Percentiles rank a stretch among this genome's conserved stretches.
Conservation (phyloP, 2,329 filamentous ascomycete species). For the Fusarium coicis region DNA sequence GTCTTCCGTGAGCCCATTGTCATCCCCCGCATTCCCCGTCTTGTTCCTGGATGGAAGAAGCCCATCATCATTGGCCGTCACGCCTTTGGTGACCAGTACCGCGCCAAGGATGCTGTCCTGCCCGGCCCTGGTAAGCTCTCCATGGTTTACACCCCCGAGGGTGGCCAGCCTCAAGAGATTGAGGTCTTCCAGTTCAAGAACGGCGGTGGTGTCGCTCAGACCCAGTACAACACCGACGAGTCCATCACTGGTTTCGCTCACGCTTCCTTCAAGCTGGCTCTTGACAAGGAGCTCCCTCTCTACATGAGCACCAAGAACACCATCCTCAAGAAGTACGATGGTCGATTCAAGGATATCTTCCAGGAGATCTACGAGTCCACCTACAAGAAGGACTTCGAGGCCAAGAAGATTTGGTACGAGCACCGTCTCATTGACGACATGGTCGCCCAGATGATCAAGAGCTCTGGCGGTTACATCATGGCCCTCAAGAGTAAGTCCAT, state of each 20-base stretch:
- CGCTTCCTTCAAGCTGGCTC: conserved; percentile 93
- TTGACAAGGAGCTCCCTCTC: conserved; percentile 87
- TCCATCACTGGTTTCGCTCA: conserved; percentile 96
- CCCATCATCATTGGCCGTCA: conserved; percentile 99
- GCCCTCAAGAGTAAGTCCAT: conserved; percentile 88
- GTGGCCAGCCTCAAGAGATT: conserved; percentile 83
- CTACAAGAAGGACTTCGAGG: conserved; percentile 91
- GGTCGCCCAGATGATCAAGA: conserved; percentile 99
- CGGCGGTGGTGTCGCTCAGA: conserved; percentile 88
- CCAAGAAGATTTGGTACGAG: conserved; percentile 97
- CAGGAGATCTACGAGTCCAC: conserved; percentile 91
- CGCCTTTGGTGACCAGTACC: conserved; percentile 98
- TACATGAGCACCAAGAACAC: conserved; percentile 99
- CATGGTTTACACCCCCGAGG: conserved; percentile 92
- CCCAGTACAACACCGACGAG: conserved; percentile 98
- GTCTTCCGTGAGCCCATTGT: conserved; percentile 99
- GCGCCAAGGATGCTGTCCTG: conserved; percentile 90
- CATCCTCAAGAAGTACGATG: conserved; percentile 98
- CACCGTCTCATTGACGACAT: conserved; percentile 99
- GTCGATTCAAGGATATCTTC: conserved; percentile 99
- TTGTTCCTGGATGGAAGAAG: conserved; percentile 98
- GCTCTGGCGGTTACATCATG: conserved; percentile 94
- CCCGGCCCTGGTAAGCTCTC: conserved; percentile 86
- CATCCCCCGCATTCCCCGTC: conserved; percentile 89
- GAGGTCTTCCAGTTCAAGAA: conserved; percentile 91